Conservation (phyloP, 345 rosid genomes). For the Kernera saxatilis region DNA sequence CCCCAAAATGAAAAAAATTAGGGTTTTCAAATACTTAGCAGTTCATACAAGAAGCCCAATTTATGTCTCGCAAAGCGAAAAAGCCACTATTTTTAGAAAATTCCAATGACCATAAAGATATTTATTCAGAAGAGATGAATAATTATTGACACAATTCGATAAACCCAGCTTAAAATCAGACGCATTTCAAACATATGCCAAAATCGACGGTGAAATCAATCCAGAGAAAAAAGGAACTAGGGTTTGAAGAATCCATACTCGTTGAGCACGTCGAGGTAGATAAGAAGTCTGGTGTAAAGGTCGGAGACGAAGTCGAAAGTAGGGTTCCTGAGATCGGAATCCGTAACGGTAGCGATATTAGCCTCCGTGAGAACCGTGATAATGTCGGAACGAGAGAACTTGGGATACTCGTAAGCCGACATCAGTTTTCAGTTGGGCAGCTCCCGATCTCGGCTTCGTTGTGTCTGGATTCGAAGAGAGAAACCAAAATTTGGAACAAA, state of each 20-base stretch:
- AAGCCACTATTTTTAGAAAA: not conserved
- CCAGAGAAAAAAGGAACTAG: not conserved
- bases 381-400: constrained; percentile 56
- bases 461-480: not conserved
- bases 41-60: not conserved
- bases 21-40: constrained; percentile 8
- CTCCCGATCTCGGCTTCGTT: not conserved
- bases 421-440: constrained; percentile 26
- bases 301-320: constrained; percentile 45
- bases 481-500: not conserved
- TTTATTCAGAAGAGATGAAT: not conserved
- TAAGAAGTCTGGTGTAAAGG: constrained; percentile 59
- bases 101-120: not conserved
- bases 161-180: not conserved
- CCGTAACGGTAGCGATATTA: constrained; percentile 50
- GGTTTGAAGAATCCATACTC: constrained; percentile 38
- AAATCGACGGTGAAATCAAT: not conserved
- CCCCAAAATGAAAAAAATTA: constrained; percentile 11
- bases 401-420: constrained; percentile 71
- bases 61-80: no score
- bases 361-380: constrained; percentile 48
- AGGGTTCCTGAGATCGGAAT: constrained; percentile 47
- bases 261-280: constrained; percentile 55
- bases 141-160: not conserved
- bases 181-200: not conserved